Evolutionary conservation across 352 stramenopile genomes (phyloP), one percentile per base, ranked within the genome.

Genomic region (Pythium volutum): DNA sequence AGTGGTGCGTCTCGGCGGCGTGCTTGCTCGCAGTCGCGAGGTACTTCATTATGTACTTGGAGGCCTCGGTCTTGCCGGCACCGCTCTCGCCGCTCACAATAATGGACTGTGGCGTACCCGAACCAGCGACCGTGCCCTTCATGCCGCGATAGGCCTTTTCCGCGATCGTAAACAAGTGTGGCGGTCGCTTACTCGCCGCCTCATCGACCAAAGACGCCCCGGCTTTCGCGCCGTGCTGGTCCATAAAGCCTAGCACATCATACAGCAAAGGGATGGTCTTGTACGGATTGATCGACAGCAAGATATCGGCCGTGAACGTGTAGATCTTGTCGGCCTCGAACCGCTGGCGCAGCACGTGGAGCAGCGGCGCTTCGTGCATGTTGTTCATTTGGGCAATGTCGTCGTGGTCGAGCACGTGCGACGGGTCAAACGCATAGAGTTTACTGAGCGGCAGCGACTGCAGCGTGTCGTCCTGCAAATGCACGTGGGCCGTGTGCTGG

Each of bases 21-120:
- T 87, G 81, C 27, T 88, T 85, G 59, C 84, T 93, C 3, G 82
- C 82, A 1, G 83, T 86, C 5, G 85, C 83, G 11, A 94, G 74
- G 50, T 96, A 91, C 52, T 94, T 92, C 83, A 92, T 91, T 14
- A 93, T 89, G 62, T 97, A 97, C 72, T 98, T 98, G 41, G 91
- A 97, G 3, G 91, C 96, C 65, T 98, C 92, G 0, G 94, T 98
- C 74, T 98, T 98, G 9, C 94, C 94, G 0, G 92, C 92, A 9
- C 93, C 93, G 33, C 84, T 96, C 59, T 98, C 93, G 26, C 93
- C 93, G 22, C 86, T 97, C n/a, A 98, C 91, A 27, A 98, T 78
- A 68, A 98, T 98, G 1, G 86, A 97, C 66, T 98, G 94, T 36
- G 95, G 82, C 9, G 70, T 74, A 1, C 81, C 79, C 2, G 67